Evolutionary conservation across 2,329 filamentous ascomycete species (phyloP), one percentile per base, ranked within the genome.

Genomic region (Pyrenochaeta sp.): DNA sequence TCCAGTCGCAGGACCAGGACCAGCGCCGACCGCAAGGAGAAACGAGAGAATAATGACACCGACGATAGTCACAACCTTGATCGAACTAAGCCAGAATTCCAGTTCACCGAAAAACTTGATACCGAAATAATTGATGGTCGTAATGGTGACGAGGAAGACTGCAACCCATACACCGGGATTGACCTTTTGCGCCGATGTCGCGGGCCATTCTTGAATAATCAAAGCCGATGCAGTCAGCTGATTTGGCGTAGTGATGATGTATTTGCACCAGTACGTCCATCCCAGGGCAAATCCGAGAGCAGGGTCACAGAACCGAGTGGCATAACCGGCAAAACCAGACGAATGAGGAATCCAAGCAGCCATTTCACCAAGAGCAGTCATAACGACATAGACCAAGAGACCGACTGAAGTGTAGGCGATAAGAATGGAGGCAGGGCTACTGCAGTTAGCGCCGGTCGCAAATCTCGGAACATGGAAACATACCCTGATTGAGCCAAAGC

Each of bases 221-320:
- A 96, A 77, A 4, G 90, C 85, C n/a, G 84, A 86, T 23, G 91
- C 91, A 0, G 91, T 95, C 33, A 96, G 79, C 72, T 96, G 91
- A 69, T 95, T 95, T 1, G 92, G 91, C 1, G 90, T 92, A 44
- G 90, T 84, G 67, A 96, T 93, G 72, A 95, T 90, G 74, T 95
- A 95, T 72, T 85, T 93, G 77, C 66, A 74, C 84, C 86, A 90
- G 63, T 79, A 80, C 2, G 71, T 73, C 74, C 74, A 93, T 31
- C 90, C 90, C 11, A 93, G 82, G 51, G 89, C 85, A 73, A 95
- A 95, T 49, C 91, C 91, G 21, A 95, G 83, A 55, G 90, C 89
- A 47, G 90, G 90, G 65, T 95, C 90, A 67, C 87, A 89, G 78
- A 92, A 95, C 42, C 91, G 84, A 55, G 87, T 84, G 20, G 91